Evolutionary conservation across 139 green algal genomes (phyloP).

Genomic region (Chlamydomonas applanata): DNA sequence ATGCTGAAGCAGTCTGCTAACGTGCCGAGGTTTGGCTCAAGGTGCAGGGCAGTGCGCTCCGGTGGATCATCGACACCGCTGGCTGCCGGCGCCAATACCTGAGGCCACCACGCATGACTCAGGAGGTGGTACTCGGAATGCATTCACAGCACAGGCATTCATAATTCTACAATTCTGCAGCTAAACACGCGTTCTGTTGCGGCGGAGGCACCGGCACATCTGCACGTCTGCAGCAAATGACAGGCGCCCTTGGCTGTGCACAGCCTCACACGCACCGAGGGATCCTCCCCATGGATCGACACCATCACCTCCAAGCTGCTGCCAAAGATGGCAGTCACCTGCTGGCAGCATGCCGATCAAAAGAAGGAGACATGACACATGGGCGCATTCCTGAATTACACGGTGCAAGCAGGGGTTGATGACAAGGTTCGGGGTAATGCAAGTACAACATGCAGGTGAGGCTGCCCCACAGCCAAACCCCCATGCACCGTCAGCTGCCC

Average conservation of each 20-base stretch:
- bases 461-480: too few species aligned
- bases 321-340: slow-evolving; percentile 78
- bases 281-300: slow-evolving; percentile 70
- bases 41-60: too few species aligned
- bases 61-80: too few species aligned
- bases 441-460: too few species aligned
- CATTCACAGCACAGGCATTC: not conserved
- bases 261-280: slow-evolving; percentile 19
- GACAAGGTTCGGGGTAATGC: too few species aligned
- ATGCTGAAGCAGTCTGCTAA: too few species aligned
- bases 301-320: slow-evolving; percentile 76
- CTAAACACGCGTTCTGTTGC: not conserved
- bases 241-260: not conserved
- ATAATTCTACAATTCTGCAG: not conserved
- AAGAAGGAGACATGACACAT: not conserved
- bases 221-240: not conserved
- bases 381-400: not conserved
- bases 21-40: too few species aligned
- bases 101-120: not conserved
- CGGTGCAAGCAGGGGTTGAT: too few species aligned
- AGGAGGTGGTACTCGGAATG: not conserved
- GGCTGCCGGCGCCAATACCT: not conserved
- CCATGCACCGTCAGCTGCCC: too few species aligned
- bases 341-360: not conserved
- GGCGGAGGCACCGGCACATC: too few species aligned